phyloP scores from a whole-genome alignment of 352 stramenopile genomes.

The Nothophytophthora sp. region DNA sequence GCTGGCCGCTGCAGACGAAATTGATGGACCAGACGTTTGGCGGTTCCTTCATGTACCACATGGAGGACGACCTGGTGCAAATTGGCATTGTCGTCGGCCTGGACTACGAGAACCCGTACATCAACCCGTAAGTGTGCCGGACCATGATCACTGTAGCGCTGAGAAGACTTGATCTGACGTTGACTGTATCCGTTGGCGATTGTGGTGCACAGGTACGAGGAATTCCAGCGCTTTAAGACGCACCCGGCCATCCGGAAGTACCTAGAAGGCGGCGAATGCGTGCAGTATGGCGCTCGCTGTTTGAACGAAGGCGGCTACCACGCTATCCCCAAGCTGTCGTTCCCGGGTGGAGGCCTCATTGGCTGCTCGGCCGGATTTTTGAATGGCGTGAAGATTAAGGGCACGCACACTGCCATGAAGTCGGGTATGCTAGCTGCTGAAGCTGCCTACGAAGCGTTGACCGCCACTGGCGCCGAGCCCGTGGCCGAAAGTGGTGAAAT shows the following conservation, averaged over 20 bases:
- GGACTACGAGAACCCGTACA: slow-evolving; percentile 99
- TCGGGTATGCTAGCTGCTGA: slow-evolving; percentile 98
- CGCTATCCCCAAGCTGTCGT: slow-evolving; percentile 98
- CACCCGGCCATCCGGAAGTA: slow-evolving; percentile 93
- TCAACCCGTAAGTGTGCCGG: too few species aligned
- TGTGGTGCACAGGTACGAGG: too few species aligned
- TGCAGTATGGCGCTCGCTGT: slow-evolving; percentile 97
- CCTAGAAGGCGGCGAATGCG: slow-evolving; percentile 96
- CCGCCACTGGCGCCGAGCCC: slow-evolving; percentile 44
- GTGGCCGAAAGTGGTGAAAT: slow-evolving; percentile 77
- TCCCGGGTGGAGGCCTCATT: slow-evolving; percentile 95
- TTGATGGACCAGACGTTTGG: slow-evolving; percentile 96
- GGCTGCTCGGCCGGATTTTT: slow-evolving; percentile 98
- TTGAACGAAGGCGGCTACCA: slow-evolving; percentile 96
- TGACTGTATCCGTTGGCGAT: slow-evolving; percentile 1
- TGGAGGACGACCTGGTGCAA: slow-evolving; percentile 95
- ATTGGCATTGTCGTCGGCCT: slow-evolving; percentile 97
- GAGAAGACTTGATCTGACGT: neutral
- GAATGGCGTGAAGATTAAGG: slow-evolving; percentile 99
- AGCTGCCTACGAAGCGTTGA: slow-evolving; percentile 91
- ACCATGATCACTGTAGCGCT: slow-evolving; percentile 7
- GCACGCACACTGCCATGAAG: slow-evolving; percentile 99
- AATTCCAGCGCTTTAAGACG: slow-evolving; percentile 99
- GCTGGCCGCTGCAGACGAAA: slow-evolving; percentile 95
- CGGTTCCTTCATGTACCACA: slow-evolving; percentile 99